phyloP scores from a whole-genome alignment of 306 rosid genomes.

The Begonia loranthoides region DNA sequence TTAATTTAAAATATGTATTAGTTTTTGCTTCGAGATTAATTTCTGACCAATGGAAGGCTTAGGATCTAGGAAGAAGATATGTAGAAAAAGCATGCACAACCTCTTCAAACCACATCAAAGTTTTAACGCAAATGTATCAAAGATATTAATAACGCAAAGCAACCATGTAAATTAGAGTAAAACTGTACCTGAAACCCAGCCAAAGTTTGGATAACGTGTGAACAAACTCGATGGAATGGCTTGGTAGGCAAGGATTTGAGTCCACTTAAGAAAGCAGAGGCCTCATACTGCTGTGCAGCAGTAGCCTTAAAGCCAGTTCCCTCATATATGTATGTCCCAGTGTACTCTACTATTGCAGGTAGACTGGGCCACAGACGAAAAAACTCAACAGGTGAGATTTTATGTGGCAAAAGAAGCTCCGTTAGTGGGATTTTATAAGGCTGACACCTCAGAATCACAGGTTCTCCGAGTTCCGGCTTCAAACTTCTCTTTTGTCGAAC shows the following conservation, averaged over 20 bases:
- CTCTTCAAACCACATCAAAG: not conserved
- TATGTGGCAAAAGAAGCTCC: slow-evolving; percentile 82
- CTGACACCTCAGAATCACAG: slow-evolving; percentile 91
- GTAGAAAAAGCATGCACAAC: slow-evolving; percentile 4
- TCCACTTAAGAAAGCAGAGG: slow-evolving; percentile 94
- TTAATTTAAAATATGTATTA: too few relatives aligned
- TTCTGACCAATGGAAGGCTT: not conserved
- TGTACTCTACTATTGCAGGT: slow-evolving; percentile 81
- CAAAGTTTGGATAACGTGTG: slow-evolving; percentile 86
- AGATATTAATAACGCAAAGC: not conserved
- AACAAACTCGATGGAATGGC: slow-evolving; percentile 97
- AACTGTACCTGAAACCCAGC: slow-evolving; percentile 87
- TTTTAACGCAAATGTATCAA: not conserved
- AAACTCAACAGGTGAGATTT: slow-evolving; percentile 90
- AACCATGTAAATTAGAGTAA: slow-evolving; percentile 1
- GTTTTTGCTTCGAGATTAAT: not conserved
- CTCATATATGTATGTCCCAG: slow-evolving; percentile 94
- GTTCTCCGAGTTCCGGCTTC: slow-evolving; percentile 94
- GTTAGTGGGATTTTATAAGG: slow-evolving; percentile 91
- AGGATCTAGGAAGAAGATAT: not conserved
- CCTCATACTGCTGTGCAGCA: slow-evolving; percentile 96
- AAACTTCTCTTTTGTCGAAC: slow-evolving; percentile 89
- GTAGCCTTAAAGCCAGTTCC: slow-evolving; percentile 98
- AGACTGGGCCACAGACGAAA: slow-evolving; percentile 98
- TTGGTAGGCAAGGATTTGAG: slow-evolving; percentile 80